Base-by-base conservation (phyloP, 2,329 filamentous ascomycete species). In the Talaromyces sp. region DNA sequence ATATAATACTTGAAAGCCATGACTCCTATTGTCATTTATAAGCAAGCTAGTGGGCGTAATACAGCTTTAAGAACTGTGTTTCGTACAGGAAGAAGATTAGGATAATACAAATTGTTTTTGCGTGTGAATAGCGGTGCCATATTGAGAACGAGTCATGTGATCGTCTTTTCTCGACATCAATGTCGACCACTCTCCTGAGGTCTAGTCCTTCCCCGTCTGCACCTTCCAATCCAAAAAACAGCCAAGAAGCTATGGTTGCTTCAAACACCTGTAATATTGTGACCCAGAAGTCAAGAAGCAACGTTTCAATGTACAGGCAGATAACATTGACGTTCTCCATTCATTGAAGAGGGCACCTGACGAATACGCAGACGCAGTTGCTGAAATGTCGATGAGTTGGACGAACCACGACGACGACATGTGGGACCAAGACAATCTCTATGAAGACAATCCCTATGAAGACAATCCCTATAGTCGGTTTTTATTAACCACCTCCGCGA, bases 401-500 rank as follows among this genome's bases (percentile, higher is more conserved):
- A 9, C 14, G 35, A 41, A 41, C 2, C 35, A n/a, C 35, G 35
- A 41, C 35, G 3, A 41, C 5, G 35, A 41, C 2, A 41, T n/a
- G 35, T n/a, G 35, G 35, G n/a, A 41, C 35, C n/a, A 41, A 41
- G 35, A 41, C 10, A 17, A 41, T n/a, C n/a, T n/a, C n/a, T n/a
- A n/a, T n/a, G n/a, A n/a, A n/a, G n/a, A n/a, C n/a, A n/a, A n/a
- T n/a, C n/a, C n/a, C n/a, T n/a, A n/a, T n/a, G n/a, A n/a, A n/a
- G n/a, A n/a, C n/a, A n/a, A n/a, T n/a, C 14, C 4, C 12, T 14
- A 14, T 41, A 9, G 35, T 14, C 35, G 8, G n/a, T 41, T 9
- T 17, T 38, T 41, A n/a, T n/a, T 85, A 85, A 5, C 84, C 83
- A 1, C 84, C 84, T 9, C 79, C 79, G 10, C 76, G 71, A 14